Base-by-base conservation (phyloP, 2,329 filamentous ascomycete species). In the Neobulgaria alba region DNA sequence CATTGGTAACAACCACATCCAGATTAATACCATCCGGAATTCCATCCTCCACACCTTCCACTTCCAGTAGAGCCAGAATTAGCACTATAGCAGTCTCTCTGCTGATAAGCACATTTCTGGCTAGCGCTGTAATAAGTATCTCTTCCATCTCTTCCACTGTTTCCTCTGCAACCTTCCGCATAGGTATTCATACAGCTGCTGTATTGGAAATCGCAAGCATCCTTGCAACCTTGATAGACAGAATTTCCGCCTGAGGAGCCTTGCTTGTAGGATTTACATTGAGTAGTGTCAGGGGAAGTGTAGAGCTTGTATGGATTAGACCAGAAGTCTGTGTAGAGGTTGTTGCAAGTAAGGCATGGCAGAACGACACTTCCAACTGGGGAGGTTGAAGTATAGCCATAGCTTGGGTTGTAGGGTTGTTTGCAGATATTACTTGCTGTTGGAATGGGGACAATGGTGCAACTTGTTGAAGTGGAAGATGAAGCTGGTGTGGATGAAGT, bases 381-480 rank as follows among this genome's bases (percentile, higher is more conserved):
- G 37, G 65, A 79, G 29, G 81, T 75, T 1, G 80, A 77, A 1
- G 76, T 77, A 55, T 87, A 89, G 39, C 77, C 77, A 50, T 71
- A 74, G 56, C 72, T 70, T 50, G 74, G 72, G 60, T 62, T 69
- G 38, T 61, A 58, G 10, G 72, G 67, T 59, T 75, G 70, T 20
- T 57, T 61, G 64, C 72, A 75, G 54, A 75, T 65, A 21, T 52
- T 51, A 16, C 39, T 41, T 49, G 67, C 67, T 39, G 67, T 71
- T 1, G 69, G 65, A 20, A 65, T 58, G 3, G 71, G 67, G 43
- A 66, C 63, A 32, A 60, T 59, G 35, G 59, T 57, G 15, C 58
- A 55, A 18, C 59, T 18, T 43, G 54, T 59, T 55, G 2, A 54
- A 51, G 5, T 51, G 3, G 54, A 56, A 33, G 57, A n/a, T n/a